Evolutionary conservation across 768 basidiomycete genomes (phyloP), one percentile per base, ranked within the genome.

Genomic region (Gloeostereum incarnatum): DNA sequence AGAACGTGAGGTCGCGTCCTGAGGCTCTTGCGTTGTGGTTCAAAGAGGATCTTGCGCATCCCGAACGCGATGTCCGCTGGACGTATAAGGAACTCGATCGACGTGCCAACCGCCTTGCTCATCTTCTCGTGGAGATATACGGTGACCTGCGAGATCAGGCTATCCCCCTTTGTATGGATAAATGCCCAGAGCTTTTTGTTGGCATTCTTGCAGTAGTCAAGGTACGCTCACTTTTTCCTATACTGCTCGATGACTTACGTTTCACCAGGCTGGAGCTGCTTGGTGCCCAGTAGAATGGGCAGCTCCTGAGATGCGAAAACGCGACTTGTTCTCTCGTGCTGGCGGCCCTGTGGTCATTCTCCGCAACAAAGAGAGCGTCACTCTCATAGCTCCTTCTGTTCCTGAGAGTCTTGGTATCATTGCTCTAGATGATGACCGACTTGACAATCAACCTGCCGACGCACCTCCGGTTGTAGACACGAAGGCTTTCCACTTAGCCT

Each of bases 81-180:
- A 56, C 53, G 2, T 56, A 57, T 39, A 16, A 41, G 11, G 47
- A 54, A 23, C 42, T 56, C 7, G 52, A 56, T 14, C 22, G 25
- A 6, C 36, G 24, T 27, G 49, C 55, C 1, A 56, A 56, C 23
- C 51, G 50, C 21, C 39, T 57, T 20, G 53, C 55, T 0, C 29
- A 40, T 14, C 25, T 31, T 16, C 19, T 40, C 17, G 31, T 40
- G 13, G 17, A 26, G 9, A 35, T 19, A 7, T 40, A 31, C 21
- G 39, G 39, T 13, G 29, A 40, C 25, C 19, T 40, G 29, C 10
- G 18, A 16, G 39, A 40, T 34, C 39, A 40, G 39, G 39, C 39
- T n/a, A 40, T 40, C 39, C 39, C 39, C 14, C 21, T 40, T 30
- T 40, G 39, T 17, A 40, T 40, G 39, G 39, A 34, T 19, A 40